Evolutionary conservation across 768 basidiomycete genomes (phyloP), one percentile per base, ranked within the genome.

Genomic region (Galerina marginata): DNA sequence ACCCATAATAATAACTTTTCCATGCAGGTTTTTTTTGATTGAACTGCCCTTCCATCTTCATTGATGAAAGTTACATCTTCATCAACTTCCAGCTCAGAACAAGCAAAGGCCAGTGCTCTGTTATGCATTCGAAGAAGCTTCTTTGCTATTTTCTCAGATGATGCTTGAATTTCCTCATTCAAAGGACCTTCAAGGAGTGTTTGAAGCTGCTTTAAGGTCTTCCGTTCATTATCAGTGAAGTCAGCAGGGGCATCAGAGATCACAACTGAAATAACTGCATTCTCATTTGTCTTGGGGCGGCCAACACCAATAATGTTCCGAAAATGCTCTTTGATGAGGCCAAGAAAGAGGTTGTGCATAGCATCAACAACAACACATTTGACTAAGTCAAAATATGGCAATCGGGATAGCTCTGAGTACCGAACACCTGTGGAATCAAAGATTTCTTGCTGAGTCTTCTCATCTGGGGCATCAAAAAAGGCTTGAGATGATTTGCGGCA

Each of bases 291-390:
- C 44, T 23, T 4, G 7, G 44, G 11, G 25, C 25, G 9, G 38
- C 38, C 4, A 9, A 56, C 29, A 11, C 50, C 45, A 9, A 75
- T 47, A 4, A 65, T 60, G 23, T 69, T 64, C 15, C 59, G 51
- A 33, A 26, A 54, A 39, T 67, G 66, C 15, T 50, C 36, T 16
- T 63, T 37, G 14, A 67, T 46, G 11, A 65, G 39, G 1, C 60
- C 48, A 2, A 67, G 56, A 42, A 40, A 60, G 20, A 65, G 46
- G 26, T 20, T 38, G 37, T 67, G 66, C 66, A 67, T 67, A 1
- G 61, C 47, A 25, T 67, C 66, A 46, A 67, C 58, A 1, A 62
- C 44, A 6, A 46, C 43, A 43, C 52, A 64, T 12, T 16, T n/a
- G 12, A 49, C 44, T 2, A 57, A 53, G 44, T 67, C 63, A 46